Base-by-base conservation (phyloP, 768 basidiomycete species). In the Pisolithus marmoratus region DNA sequence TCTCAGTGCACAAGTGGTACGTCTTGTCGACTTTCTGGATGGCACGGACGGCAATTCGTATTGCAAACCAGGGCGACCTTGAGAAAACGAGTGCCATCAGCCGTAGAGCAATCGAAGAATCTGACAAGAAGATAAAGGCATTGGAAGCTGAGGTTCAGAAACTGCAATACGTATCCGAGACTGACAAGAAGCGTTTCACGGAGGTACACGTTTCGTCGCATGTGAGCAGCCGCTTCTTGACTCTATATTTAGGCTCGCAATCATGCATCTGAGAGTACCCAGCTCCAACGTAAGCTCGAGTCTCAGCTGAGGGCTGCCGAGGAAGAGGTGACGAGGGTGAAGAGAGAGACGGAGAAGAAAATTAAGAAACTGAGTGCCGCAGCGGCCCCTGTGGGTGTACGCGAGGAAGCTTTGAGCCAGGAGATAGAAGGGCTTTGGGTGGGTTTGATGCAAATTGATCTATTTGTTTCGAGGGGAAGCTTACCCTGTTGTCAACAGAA, bases 381-480 rank as follows among this genome's bases (percentile, higher is more conserved):
- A 17, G 55, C 62, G 23, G 64, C 70, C 6, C 67, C 67, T 15
- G 45, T 56, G 38, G 70, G 61, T 36, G 55, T 61, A 38, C 64
- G 65, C 49, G 60, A 70, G 55, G 59, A 70, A 11, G 69, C 74
- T 40, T 61, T 78, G 48, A 64, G 74, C 50, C 71, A 70, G 41
- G 79, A 84, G 61, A 70, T 81, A 38, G 76, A 81, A 49, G 74
- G 78, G 50, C 75, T 83, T 60, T 78, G 83, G 78, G 85, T 87
- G 48, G 40, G 77, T 57, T 1, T 34, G 34, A 34, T 34, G 34
- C 34, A 34, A 14, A 26, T 19, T 50, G 41, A 14, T 38, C 43
- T 26, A 34, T 12, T 14, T 24, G 24, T 15, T 42, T 31, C 19
- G 20, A 38, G 23, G 8, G 22, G 8, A 12, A 20, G 24, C 38